Percentiles rank a stretch among this genome's conserved stretches.
Conservation (phyloP, 1,284 basidiomycete genomes). For the Cerrena zonata region DNA sequence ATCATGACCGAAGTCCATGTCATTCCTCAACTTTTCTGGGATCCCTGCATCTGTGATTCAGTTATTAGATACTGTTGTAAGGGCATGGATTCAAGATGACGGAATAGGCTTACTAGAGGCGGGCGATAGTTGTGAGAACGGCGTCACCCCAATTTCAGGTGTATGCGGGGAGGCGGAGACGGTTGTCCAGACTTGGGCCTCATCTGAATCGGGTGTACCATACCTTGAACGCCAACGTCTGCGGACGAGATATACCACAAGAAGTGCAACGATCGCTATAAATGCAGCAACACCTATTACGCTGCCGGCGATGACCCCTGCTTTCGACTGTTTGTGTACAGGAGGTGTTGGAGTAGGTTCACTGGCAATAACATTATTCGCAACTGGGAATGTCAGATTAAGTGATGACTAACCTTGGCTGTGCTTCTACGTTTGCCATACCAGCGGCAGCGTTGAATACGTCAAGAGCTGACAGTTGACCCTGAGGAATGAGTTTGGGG, state of each 20-base stretch:
- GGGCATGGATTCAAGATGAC: no score
- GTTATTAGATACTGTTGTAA: no score
- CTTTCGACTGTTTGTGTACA: no score
- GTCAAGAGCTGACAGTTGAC: constrained; percentile 8
- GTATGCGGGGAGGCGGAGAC: no score
- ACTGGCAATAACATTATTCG: not conserved
- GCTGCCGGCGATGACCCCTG: not conserved
- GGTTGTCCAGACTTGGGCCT: no score
- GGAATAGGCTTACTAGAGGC: no score
- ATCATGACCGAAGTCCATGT: not conserved
- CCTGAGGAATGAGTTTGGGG: not conserved
- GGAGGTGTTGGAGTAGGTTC: not conserved
- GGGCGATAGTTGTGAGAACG: no score
- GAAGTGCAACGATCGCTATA: not conserved
- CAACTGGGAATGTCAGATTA: not conserved
- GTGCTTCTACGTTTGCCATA: not conserved
- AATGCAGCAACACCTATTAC: not conserved
- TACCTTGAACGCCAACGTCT: no score
- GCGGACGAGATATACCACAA: no score
- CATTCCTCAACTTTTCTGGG: not conserved
- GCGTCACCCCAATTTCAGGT: no score
- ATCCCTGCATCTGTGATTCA: not conserved
- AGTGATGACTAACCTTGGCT: not conserved
- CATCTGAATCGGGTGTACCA: no score
- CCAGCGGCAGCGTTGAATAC: constrained; percentile 4